A percentile compares a stretch with the other conserved stretches of the same genome.
Conservation (phyloP, 805 yeast genomes). For the Saccharomycopsis fermentans region DNA sequence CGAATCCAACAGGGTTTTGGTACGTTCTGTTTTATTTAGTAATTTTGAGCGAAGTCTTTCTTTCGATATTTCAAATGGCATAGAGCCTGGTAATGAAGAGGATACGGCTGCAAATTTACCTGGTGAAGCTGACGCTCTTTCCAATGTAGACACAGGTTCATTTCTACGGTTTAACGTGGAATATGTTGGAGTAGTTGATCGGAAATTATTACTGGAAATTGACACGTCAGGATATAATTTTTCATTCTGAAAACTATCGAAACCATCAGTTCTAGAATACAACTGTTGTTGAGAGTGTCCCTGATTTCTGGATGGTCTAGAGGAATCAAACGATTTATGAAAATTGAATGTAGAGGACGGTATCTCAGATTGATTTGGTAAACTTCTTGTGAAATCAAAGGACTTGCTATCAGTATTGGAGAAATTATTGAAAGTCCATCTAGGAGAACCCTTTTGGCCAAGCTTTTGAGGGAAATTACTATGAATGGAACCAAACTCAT, state of each 20-base stretch:
- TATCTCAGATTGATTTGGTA: neutral
- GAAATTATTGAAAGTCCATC: neutral
- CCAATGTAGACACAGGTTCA: neutral
- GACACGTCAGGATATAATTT: neutral
- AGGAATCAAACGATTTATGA: neutral
- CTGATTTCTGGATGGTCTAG: neutral
- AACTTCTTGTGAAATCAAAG: neutral
- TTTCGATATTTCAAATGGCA: neutral
- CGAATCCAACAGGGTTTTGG: neutral
- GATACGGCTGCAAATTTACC: too few species aligned
- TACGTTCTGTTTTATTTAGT: neutral
- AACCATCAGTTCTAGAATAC: neutral
- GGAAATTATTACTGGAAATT: neutral
- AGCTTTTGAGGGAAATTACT: neutral
- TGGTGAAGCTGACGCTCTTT: neutral
- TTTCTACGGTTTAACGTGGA: neutral
- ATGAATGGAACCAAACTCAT: neutral
- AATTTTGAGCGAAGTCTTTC: neutral
- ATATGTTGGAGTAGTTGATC: neutral
- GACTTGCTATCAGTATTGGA: neutral
- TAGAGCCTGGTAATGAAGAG: neutral
- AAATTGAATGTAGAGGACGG: neutral
- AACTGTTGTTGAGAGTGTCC: neutral
- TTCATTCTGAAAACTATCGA: neutral
- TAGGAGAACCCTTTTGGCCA: neutral